phyloP scores from a whole-genome alignment of 768 basidiomycete species.

The Dictyophora rubrovolvata region DNA sequence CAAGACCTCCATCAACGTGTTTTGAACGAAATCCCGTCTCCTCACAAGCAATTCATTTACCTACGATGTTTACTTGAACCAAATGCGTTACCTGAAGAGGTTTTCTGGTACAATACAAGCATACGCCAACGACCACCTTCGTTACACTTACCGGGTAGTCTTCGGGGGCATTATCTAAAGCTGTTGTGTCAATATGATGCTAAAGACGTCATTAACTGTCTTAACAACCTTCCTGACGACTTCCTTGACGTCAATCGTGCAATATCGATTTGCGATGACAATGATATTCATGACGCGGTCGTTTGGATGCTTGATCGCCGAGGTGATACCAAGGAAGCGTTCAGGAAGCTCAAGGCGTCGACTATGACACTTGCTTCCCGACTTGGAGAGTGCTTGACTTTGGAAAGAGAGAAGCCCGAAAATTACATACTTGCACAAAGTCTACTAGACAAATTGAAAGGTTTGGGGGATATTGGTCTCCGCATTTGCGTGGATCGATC shows the following conservation, averaged over 20 bases:
- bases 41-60: slow-evolving; percentile 61
- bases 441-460: slow-evolving; percentile 40
- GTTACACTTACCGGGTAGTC: slow-evolving; percentile 32
- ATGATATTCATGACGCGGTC: slow-evolving; percentile 61
- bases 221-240: slow-evolving; percentile 44
- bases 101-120: slow-evolving; percentile 8
- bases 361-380: slow-evolving; percentile 10
- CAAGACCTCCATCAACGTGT: slow-evolving; percentile 60
- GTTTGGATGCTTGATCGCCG: slow-evolving; percentile 68
- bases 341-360: slow-evolving; percentile 48
- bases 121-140: slow-evolving; percentile 24
- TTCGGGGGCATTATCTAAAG: slow-evolving; percentile 55
- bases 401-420: background rate
- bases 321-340: slow-evolving; percentile 53
- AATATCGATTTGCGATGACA: slow-evolving; percentile 54
- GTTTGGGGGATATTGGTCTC: slow-evolving; percentile 51
- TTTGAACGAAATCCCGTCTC: slow-evolving; percentile 34
- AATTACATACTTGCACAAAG: slow-evolving; percentile 21
- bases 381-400: slow-evolving; percentile 7
- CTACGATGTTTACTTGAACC: slow-evolving; percentile 63
- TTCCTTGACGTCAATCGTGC: slow-evolving; percentile 48
- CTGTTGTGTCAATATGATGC: slow-evolving; percentile 70
- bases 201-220: slow-evolving; percentile 45
- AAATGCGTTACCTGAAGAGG: slow-evolving; percentile 28
- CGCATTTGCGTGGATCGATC: slow-evolving; percentile 65